Evolutionary conservation across 2,329 filamentous ascomycete species (phyloP).

Genomic region (Anthostomella pinea): DNA sequence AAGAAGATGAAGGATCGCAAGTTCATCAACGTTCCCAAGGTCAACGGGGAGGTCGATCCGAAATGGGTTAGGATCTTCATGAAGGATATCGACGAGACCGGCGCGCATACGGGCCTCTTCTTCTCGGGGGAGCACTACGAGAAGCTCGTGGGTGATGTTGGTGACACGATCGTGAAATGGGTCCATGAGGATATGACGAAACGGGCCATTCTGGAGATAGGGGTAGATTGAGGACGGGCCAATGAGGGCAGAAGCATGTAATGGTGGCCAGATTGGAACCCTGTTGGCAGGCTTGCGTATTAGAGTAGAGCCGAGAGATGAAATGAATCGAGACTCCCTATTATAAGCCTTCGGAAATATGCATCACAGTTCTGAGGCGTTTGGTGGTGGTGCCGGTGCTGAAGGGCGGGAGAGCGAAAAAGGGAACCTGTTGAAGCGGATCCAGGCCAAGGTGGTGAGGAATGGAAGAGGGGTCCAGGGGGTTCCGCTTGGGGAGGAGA

Average conservation of each 20-base stretch:
- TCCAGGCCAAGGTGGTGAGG: too few species aligned
- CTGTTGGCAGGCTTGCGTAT: too few species aligned
- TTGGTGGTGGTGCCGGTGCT: too few species aligned
- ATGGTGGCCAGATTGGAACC: too few species aligned
- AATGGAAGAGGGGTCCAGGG: too few species aligned
- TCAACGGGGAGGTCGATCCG: conserved; percentile 57
- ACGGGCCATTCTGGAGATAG: conserved; percentile 36
- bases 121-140: conserved; percentile 72
- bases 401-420: too few species aligned
- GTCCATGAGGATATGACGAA: conserved; percentile 58
- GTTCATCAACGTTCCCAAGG: conserved; percentile 70
- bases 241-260: conserved; percentile 19
- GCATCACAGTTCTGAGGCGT: too few species aligned
- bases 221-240: conserved; percentile 8
- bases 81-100: conserved; percentile 80
- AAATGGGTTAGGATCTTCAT: conserved; percentile 80
- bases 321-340: too few species aligned
- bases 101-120: conserved; percentile 81
- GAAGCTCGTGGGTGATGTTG: conserved; percentile 71
- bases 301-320: too few species aligned
- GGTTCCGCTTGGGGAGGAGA: too few species aligned
- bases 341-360: too few species aligned
- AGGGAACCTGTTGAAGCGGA: too few species aligned
- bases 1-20: conserved; percentile 58
- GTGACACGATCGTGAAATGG: conserved; percentile 65